Conservation (phyloP, 2,329 filamentous ascomycete species). For the Hymenoscyphus scutula region DNA sequence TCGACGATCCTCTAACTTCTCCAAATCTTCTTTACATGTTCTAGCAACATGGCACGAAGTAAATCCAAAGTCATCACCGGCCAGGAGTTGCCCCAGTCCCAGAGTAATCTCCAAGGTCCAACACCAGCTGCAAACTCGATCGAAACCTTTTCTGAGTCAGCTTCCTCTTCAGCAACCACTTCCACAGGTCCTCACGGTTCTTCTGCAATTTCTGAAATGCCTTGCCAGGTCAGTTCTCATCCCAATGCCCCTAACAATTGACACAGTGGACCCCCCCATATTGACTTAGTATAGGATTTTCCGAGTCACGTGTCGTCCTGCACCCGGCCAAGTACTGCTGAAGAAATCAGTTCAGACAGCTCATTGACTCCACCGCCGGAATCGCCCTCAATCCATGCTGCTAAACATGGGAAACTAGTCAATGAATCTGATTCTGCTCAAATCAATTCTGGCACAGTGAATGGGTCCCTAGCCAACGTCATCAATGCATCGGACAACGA, state of each 20-base stretch:
- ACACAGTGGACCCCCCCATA: constrained; percentile 9
- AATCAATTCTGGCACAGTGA: constrained; percentile 14
- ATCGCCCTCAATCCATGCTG: constrained; percentile 14
- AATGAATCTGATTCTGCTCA: constrained; percentile 3
- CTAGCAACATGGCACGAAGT: constrained; percentile 18
- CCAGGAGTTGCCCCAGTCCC: constrained; percentile 9
- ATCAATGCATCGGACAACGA: constrained; percentile 10
- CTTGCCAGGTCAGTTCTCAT: constrained; percentile 13
- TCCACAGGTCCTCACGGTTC: constrained; percentile 17
- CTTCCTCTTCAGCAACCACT: constrained; percentile 11
- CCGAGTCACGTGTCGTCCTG: constrained; percentile 33
- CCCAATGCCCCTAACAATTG: neutral
- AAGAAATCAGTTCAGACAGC: constrained; percentile 24
- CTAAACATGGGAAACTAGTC: constrained; percentile 3
- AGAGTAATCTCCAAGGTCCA: constrained; percentile 8
- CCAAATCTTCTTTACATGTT: constrained; percentile 7
- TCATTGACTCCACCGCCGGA: constrained; percentile 27
- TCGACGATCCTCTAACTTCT: neutral
- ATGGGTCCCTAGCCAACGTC: constrained; percentile 10
- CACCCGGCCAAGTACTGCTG: constrained; percentile 22
- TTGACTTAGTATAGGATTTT: constrained; percentile 32
- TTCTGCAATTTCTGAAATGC: constrained; percentile 14
- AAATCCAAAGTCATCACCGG: constrained; percentile 12
- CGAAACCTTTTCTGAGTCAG: constrained; percentile 10
- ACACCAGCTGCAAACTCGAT: constrained; percentile 14